These are phyloP conservation scores for Clavispora vitiphila DNA, from an alignment of 805 yeast species.

Conservation along the genomic window DNA sequence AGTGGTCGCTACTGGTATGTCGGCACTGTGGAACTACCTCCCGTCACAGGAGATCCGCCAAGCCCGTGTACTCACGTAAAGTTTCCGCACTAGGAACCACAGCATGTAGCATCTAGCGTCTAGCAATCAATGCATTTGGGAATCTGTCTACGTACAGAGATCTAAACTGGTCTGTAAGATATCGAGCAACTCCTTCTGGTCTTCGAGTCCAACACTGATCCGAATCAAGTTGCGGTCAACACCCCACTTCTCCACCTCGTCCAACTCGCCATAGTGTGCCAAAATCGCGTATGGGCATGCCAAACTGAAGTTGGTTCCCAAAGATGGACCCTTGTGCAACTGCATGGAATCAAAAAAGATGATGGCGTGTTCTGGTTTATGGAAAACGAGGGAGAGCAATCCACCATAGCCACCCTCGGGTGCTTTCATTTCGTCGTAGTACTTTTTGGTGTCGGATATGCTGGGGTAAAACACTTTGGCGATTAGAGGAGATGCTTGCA, in stretches of 20 bases:
- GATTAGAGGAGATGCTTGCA: slow-evolving; percentile 48
- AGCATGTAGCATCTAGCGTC: not conserved
- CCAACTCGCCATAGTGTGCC: slow-evolving; percentile 80
- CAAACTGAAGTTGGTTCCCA: slow-evolving; percentile 85
- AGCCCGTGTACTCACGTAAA: slow-evolving; percentile 35
- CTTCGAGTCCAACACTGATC: slow-evolving; percentile 83
- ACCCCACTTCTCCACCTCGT: slow-evolving; percentile 76
- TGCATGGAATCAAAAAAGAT: slow-evolving; percentile 67
- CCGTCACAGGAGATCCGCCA: slow-evolving; percentile 46
- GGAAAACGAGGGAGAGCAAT: slow-evolving; percentile 67
- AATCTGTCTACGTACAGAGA: slow-evolving; percentile 1
- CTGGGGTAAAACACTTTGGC: slow-evolving; percentile 71
- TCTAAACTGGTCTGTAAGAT: slow-evolving; percentile 14
- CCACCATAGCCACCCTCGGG: slow-evolving; percentile 86
- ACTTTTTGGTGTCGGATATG: slow-evolving; percentile 44
- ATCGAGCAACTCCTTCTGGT: slow-evolving; percentile 45
- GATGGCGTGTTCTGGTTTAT: slow-evolving; percentile 57
- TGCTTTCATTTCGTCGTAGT: slow-evolving; percentile 71
- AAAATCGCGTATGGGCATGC: slow-evolving; percentile 87
- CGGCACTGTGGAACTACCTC: slow-evolving; percentile 48
- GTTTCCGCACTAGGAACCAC: slow-evolving; percentile 6
- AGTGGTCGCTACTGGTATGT: slow-evolving; percentile 56
- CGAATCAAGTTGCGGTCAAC: slow-evolving; percentile 74
- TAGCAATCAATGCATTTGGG: not conserved
- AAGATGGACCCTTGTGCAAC: slow-evolving; percentile 82